These are phyloP conservation scores for Debaryomyces fabryi DNA, from an alignment of 1,139 yeast genomes.

Conservation along the genomic window DNA sequence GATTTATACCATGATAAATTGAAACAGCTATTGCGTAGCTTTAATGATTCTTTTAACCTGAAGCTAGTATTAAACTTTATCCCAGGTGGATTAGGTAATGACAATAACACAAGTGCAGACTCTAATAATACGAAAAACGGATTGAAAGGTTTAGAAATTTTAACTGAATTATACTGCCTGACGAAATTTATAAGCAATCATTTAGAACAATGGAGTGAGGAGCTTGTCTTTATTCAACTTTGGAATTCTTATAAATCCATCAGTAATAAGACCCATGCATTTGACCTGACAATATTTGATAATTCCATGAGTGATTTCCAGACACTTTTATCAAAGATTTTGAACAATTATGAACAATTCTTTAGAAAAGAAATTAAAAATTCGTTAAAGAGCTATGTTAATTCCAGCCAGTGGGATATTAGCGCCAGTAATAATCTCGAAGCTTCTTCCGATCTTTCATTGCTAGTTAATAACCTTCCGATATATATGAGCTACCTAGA, in stretches of 20 bases:
- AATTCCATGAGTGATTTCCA: slow-evolving; percentile 51
- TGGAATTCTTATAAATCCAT: slow-evolving; percentile 50
- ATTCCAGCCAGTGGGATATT: slow-evolving; percentile 40
- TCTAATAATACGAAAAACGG: slow-evolving; percentile 15
- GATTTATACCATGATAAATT: slow-evolving; percentile 61
- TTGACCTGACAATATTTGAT: slow-evolving; percentile 56
- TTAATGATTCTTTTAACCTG: slow-evolving; percentile 46
- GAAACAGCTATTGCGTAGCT: slow-evolving; percentile 45
- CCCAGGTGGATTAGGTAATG: slow-evolving; percentile 34
- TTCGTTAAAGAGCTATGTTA: slow-evolving; percentile 55
- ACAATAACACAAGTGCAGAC: slow-evolving; percentile 12
- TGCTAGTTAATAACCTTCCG: slow-evolving; percentile 37
- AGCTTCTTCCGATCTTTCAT: slow-evolving; percentile 37
- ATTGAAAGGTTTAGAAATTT: slow-evolving; percentile 51
- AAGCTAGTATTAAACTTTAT: slow-evolving; percentile 40
- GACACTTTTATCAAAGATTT: slow-evolving; percentile 39
- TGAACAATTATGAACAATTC: slow-evolving; percentile 43
- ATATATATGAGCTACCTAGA: slow-evolving; percentile 39
- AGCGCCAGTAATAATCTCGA: slow-evolving; percentile 24
- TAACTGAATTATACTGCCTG: slow-evolving; percentile 66
- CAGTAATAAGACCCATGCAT: slow-evolving; percentile 19
- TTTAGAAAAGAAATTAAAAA: slow-evolving; percentile 54
- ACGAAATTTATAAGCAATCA: slow-evolving; percentile 52
- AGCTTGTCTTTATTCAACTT: slow-evolving; percentile 63
- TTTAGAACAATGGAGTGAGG: slow-evolving; percentile 66